Conservation (phyloP, 2,329 filamentous ascomycete genomes). For the Penicillium vulpinum region DNA sequence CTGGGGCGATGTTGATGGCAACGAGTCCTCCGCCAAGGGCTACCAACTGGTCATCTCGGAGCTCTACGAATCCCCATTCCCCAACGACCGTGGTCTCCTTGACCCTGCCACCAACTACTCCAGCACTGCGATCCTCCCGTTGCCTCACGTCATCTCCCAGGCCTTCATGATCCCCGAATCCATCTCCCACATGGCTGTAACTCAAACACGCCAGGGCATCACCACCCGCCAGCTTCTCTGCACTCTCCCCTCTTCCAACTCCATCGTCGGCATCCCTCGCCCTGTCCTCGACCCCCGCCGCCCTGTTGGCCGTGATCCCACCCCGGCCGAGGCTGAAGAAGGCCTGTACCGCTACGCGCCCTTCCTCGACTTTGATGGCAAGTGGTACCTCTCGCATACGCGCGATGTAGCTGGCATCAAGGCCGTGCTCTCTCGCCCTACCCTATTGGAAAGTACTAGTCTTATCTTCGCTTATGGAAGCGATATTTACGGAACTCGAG, state of each 20-base stretch:
- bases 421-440: constrained; percentile 71
- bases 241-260: constrained; percentile 69
- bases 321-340: constrained; percentile 75
- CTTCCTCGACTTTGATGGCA: constrained; percentile 78
- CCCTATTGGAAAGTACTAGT: constrained; percentile 86
- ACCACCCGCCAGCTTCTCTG: constrained; percentile 79
- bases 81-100: constrained; percentile 82
- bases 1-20: constrained; percentile 53
- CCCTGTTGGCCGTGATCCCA: constrained; percentile 81
- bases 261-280: constrained; percentile 77
- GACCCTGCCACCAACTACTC: constrained; percentile 72
- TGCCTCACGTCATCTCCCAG: constrained; percentile 77
- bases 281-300: constrained; percentile 80
- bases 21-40: constrained; percentile 63
- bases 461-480: constrained; percentile 81
- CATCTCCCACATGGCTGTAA: constrained; percentile 78
- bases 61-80: constrained; percentile 79
- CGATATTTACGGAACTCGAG: constrained; percentile 83
- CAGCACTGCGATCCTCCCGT: constrained; percentile 56
- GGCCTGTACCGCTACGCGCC: constrained; percentile 76
- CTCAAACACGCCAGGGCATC: constrained; percentile 89
- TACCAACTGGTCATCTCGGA: constrained; percentile 85
- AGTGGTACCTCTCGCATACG: constrained; percentile 75
- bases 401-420: constrained; percentile 76
- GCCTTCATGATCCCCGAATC: constrained; percentile 76